Base-by-base conservation (phyloP, 192 early-diverging fungal species). In the Backusella tuberculispora region DNA sequence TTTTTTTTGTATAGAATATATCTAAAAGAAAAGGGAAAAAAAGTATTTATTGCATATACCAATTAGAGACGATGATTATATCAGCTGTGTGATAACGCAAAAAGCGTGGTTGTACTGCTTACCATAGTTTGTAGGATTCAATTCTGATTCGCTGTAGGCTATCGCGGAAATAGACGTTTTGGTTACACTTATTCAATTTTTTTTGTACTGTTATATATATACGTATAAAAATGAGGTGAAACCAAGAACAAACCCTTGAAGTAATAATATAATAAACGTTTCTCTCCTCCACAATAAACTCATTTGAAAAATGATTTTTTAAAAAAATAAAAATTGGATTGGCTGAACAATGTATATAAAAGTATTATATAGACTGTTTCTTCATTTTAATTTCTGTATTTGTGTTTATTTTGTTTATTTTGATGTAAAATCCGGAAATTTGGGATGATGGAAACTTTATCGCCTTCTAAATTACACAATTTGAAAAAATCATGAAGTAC, bases 401-500 rank as follows among this genome's bases (percentile, higher is more conserved):
- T 53, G 47, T 6, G 14, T 19, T 5, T 48, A 48, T 2, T 19
- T 21, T 8, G 7, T 24, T 53, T 53, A 10, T 60, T 60, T 60
- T 60, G 19, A 56, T 26, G 7, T 4, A 56, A 0, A 56, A 4
- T 56, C 53, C 17, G 24, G 17, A 56, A 12, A 10, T 12, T 10
- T 17, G 21, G 53, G 53, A 56, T 12, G 10, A 56, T 24, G 7
- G 53, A 56, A 56, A 24, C 29, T 56, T 21, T 56, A 56, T 24
- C 50, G 7, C 21, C 17, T 56, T 56, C 53, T 60, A 60, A 60
- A 60, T 60, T 60, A 60, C 53, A 60, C 24, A 60, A 26, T 60
- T 53, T 60, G 53, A 60, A 60, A 8, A 2, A 60, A 60, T 12
- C 53, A 60, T 24, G 26, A 60, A 26, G 10, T 8, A 60, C 53